Evolutionary conservation across 371 early-diverging fungal genomes (phyloP), one percentile per base, ranked within the genome.

Genomic region (Saksenaea vasiformis): DNA sequence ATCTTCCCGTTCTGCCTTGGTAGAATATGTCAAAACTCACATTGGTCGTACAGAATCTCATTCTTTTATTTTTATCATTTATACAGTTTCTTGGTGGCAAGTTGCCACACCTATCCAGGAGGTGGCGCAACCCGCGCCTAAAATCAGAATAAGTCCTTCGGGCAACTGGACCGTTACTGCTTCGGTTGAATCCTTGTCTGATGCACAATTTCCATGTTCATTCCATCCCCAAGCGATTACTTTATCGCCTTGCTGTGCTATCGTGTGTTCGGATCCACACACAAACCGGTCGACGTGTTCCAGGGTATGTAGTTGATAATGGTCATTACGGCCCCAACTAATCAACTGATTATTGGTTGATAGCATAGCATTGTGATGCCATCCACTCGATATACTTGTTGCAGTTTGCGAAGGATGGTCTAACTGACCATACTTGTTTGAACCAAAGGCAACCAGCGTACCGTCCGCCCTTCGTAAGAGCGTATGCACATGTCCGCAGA

Each of bases 151-250:
- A 3, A 19, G 37, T 3, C 60, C 47, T 11, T 62, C n/a, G 5
- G 64, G 59, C 17, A 57, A 28, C 27, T 31, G 11, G 13, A 60
- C 19, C 19, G 36, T 53, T 10, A 54, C 36, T 13, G 61, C 43
- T 0, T 51, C 41, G 1, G 64, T 62, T 47, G 59, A 56, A n/a
- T 64, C 83, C 44, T 77, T 69, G 26, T 84, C 59, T 5, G 72
- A 58, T 9, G 71, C 88, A 59, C 93, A 93, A 64, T 95, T 94
- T 10, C 95, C 95, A 74, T 96, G 96, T 67, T 96, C 96, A 67
- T 96, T 94, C 96, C 96, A 96, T 3, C 96, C 96, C 95, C 95
- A 96, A 19, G 86, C 74, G 39, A 76, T 66, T 17, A 84, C 84
- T 0, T 83, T 80, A 7, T 70, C 67, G 0, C 64, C 58, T 0